A percentile compares a stretch with the other conserved stretches of the same genome.
These are phyloP conservation scores for Globisporangium acanthophoron DNA, from an alignment of 352 stramenopile genomes.

Conservation along the genomic window DNA sequence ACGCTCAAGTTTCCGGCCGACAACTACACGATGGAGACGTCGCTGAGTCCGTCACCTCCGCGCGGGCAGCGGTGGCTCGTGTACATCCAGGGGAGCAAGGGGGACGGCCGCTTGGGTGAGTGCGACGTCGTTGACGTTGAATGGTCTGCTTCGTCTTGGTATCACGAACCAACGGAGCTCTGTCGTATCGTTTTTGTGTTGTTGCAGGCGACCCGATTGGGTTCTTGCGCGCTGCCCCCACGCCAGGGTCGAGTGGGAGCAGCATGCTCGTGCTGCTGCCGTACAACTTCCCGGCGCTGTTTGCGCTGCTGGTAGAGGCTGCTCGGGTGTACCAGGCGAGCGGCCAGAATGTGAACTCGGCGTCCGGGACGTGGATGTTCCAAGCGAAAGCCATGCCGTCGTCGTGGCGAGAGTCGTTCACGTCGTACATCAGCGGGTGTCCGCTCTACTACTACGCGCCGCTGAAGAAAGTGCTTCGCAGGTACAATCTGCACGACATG, in stretches of 20 bases:
- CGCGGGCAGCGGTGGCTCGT: conserved; percentile 79
- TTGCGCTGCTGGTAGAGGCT: conserved; percentile 76
- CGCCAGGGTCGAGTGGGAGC: conserved; percentile 19
- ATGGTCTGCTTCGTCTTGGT: no score
- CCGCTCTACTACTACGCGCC: conserved; percentile 81
- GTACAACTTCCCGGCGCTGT: conserved; percentile 86
- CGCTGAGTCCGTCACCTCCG: conserved; percentile 50
- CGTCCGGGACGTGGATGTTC: conserved; percentile 72
- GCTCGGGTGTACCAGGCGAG: conserved; percentile 77
- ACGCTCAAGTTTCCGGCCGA: conserved; percentile 86
- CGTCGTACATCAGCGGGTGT: conserved; percentile 65
- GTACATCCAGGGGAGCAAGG: conserved; percentile 77
- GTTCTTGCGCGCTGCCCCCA: conserved; percentile 51
- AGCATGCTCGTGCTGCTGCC: conserved; percentile 77
- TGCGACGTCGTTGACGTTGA: background rate
- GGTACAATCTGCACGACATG: conserved; percentile 87
- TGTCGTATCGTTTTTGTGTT: background rate
- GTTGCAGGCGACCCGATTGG: conserved; percentile 70
- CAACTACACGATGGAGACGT: conserved; percentile 61
- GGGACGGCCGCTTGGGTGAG: conserved; percentile 66
- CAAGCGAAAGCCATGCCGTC: conserved; percentile 85
- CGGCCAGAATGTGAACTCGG: conserved; percentile 68
- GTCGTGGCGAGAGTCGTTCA: conserved; percentile 78
- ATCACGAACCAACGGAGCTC: no score
- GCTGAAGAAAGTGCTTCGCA: conserved; percentile 78